phyloP scores from a whole-genome alignment of 1,284 basidiomycete species.

The Boletus mariae region DNA sequence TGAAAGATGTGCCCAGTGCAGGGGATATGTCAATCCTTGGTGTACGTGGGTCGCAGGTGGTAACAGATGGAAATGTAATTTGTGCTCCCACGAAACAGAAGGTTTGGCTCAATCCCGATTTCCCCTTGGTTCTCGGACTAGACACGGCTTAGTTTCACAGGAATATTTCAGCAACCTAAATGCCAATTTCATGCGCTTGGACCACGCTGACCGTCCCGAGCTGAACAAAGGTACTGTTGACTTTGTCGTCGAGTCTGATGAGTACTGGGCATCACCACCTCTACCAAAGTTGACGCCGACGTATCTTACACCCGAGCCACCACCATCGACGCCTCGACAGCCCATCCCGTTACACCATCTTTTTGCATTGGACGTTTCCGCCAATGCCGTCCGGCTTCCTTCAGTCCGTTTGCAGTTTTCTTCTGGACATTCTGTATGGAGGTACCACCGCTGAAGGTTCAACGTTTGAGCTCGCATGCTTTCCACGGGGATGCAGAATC shows the following conservation, averaged over 20 bases:
- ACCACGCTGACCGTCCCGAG: constrained; percentile 83
- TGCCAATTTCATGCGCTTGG: constrained; percentile 75
- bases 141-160: constrained; percentile 53
- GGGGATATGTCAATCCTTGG: constrained; percentile 96
- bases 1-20: constrained; percentile 81
- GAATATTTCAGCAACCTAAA: constrained; percentile 90
- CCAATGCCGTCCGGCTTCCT: constrained; percentile 76
- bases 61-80: constrained; percentile 87
- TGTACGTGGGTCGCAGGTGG: constrained; percentile 86
- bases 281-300: constrained; percentile 50
- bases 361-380: constrained; percentile 89
- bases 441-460: constrained; percentile 41
- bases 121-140: background rate
- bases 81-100: constrained; percentile 81
- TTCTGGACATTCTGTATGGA: constrained; percentile 73
- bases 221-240: constrained; percentile 91
- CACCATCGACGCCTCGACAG: constrained; percentile 45
- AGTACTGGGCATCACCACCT: constrained; percentile 85
- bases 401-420: constrained; percentile 61
- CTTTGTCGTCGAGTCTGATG: constrained; percentile 73
- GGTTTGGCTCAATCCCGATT: constrained; percentile 47
- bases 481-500: constrained; percentile 55
- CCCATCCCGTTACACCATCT: constrained; percentile 76
- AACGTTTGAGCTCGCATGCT: constrained; percentile 44
- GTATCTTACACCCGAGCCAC: constrained; percentile 48